These are phyloP conservation scores for Hibiscus tridactylites DNA, from an alignment of 345 rosid species.

Conservation along the genomic window DNA sequence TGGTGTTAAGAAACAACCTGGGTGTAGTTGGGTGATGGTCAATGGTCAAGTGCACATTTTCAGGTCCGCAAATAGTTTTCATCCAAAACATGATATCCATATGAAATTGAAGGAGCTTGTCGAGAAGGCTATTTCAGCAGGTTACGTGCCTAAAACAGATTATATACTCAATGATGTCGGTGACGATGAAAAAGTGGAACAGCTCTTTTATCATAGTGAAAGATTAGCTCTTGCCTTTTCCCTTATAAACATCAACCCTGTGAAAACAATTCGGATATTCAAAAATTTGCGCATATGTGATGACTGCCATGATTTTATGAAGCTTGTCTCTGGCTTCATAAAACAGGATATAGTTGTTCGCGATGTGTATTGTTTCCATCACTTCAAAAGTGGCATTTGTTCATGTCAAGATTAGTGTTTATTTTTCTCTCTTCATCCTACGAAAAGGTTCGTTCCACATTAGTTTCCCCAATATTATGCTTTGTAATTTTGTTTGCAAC, in stretches of 20 bases:
- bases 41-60: conserved; percentile 24
- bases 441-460: neutral
- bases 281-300: conserved; percentile 4
- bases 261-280: conserved; percentile 4
- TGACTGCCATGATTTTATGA: conserved; percentile 8
- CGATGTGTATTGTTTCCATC: conserved; percentile 6
- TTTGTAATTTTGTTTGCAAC: neutral
- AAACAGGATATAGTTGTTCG: conserved; percentile 6
- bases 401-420: neutral
- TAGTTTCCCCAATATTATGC: neutral
- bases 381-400: neutral
- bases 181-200: neutral
- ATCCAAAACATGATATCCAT: conserved; percentile 16
- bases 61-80: conserved; percentile 25
- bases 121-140: neutral
- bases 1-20: conserved; percentile 26
- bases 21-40: conserved; percentile 32
- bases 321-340: conserved; percentile 3
- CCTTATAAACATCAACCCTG: conserved; percentile 1
- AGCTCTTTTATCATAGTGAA: neutral
- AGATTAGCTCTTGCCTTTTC: conserved; percentile 8
- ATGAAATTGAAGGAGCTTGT: conserved; percentile 4
- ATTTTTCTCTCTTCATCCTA: neutral
- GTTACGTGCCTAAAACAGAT: conserved; percentile 6
- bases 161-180: neutral